Base-by-base conservation (phyloP, 164 flowering plant species). In the Tetrastigma voinierianum region DNA sequence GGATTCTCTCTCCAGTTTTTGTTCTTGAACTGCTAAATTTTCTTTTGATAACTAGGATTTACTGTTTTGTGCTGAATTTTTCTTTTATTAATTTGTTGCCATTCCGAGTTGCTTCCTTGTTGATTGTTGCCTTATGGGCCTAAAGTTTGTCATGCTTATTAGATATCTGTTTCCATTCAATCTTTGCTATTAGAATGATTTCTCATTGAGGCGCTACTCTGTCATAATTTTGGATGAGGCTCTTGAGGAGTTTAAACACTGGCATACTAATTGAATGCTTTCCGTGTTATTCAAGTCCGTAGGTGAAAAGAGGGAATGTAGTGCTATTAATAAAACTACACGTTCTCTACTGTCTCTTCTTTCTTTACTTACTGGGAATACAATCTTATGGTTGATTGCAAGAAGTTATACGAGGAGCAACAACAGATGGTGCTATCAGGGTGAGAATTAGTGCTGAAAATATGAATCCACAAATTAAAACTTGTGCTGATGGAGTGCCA, bases 191-290 rank as follows among this genome's bases (percentile, higher is more conserved):
- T 83, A 96, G 97, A 82, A 74, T 82, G 96, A 96, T 80, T 78
- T 93, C 79, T 73, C 81, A 51, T 70, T 96, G 76, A 93, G 67
- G 72, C 86, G 81, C 6, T 96, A 93, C 75, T 90, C 99, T 9
- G 83, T 90, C 52, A 74, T 93, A 62, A 79, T 96, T 69, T 82
- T 96, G 69, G 99, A 96, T 72, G 99, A 96, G 81, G 99, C 97
- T 75, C 99, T 93, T 78, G 98, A 93, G 99, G 70, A 93, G 98
- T 83, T 70, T 96, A 85, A 90, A 93, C 74, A 96, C 98, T 21
- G 99, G 93, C 76, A 96, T 96, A 61, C 96, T 93, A 46, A 86
- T 88, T 70, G 98, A 68, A 87, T 96, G 92, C 90, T 96, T 72
- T 93, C 21, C 90, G 98, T 72, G 74, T 84, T 19, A 70, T 92